Evolutionary conservation across 1,284 basidiomycete genomes (phyloP).

Genomic region (Chalciporus sp.): DNA sequence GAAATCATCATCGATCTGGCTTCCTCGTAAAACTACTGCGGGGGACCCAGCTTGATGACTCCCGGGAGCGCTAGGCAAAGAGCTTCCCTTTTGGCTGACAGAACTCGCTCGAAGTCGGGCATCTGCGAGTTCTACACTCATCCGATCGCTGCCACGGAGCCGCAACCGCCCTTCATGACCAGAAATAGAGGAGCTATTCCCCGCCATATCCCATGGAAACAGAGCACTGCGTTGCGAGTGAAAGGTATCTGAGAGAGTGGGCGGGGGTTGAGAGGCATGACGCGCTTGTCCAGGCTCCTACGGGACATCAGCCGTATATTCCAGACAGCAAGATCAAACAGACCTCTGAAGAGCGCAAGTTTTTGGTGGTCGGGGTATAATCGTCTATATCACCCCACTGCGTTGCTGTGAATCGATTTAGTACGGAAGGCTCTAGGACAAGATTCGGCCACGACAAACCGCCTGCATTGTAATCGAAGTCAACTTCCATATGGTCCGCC

Average conservation of each 20-base stretch:
- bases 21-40: conserved; percentile 39
- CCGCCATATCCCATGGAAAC: conserved; percentile 83
- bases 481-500: conserved; percentile 20
- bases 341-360: conserved; percentile 70
- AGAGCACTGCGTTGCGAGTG: conserved; percentile 68
- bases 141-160: conserved; percentile 43
- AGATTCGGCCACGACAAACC: conserved; percentile 23
- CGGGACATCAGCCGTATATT: conserved; percentile 9
- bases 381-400: conserved; percentile 24
- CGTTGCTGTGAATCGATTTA: conserved; percentile 16
- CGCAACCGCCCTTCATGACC: conserved; percentile 41
- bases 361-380: conserved; percentile 13
- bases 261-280: conserved; percentile 55
- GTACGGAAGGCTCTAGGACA: neutral
- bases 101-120: conserved; percentile 57
- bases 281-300: conserved; percentile 82
- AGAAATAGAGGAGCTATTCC: conserved; percentile 57
- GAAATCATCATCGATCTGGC: conserved; percentile 60
- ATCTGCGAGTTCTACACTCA: conserved; percentile 54
- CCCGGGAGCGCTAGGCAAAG: conserved; percentile 50
- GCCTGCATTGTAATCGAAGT: conserved; percentile 27
- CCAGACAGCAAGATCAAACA: conserved; percentile 1
- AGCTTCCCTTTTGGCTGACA: conserved; percentile 50
- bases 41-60: conserved; percentile 53
- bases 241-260: conserved; percentile 42